Evolutionary conservation across 2,329 filamentous ascomycete genomes (phyloP).

Genomic region (Curvularia verruculosa): DNA sequence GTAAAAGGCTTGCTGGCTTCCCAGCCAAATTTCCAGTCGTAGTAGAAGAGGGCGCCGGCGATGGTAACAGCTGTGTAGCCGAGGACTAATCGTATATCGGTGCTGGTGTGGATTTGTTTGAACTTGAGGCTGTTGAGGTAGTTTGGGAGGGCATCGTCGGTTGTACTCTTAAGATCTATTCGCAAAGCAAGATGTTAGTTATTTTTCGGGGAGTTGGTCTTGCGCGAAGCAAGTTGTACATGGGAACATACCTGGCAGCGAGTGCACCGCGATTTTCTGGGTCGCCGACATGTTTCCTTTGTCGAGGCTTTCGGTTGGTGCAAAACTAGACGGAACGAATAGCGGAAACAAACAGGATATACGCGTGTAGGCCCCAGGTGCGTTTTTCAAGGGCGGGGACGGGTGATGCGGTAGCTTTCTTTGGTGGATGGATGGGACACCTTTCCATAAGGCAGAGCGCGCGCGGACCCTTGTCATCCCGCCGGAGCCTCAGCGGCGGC

Average conservation of each 20-base stretch:
- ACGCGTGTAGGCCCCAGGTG: constrained; percentile 16
- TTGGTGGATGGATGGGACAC: constrained; percentile 36
- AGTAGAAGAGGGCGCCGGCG: constrained; percentile 82
- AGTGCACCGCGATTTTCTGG: constrained; percentile 68
- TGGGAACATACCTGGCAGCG: constrained; percentile 63
- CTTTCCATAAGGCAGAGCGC: constrained; percentile 44
- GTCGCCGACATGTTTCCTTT: constrained; percentile 43
- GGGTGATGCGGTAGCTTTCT: constrained; percentile 16
- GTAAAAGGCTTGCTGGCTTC: constrained; percentile 84
- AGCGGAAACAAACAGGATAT: not conserved
- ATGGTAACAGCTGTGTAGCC: constrained; percentile 84
- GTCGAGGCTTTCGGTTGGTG: not conserved
- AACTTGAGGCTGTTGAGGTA: constrained; percentile 91
- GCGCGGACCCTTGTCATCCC: constrained; percentile 42
- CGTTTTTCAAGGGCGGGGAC: constrained; percentile 6
- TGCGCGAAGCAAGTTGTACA: not conserved
- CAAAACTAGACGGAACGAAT: not conserved
- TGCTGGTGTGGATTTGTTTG: constrained; percentile 77
- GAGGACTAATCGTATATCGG: constrained; percentile 80
- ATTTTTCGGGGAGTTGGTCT: not conserved
- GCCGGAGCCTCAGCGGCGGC: constrained; percentile 34
- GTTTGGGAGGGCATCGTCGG: constrained; percentile 91
- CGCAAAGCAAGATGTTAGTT: constrained; percentile 16
- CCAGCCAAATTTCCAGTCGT: constrained; percentile 92
- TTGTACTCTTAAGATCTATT: constrained; percentile 92